These are phyloP conservation scores for Boletus edulis DNA, from an alignment of 768 basidiomycete genomes.

Conservation along the genomic window DNA sequence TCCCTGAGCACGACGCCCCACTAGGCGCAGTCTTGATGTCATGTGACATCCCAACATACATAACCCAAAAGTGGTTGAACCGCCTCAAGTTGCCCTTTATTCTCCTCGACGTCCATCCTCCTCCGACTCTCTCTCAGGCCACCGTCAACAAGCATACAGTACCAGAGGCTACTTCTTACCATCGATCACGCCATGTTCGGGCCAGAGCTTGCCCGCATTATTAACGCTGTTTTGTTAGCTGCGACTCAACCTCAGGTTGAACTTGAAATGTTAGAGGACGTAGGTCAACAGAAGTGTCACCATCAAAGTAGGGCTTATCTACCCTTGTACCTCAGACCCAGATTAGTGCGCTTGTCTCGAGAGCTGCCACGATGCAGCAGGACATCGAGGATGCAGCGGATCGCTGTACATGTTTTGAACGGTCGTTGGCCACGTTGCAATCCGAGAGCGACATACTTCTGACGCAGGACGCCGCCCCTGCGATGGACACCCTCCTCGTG, in stretches of 20 bases:
- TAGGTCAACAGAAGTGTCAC: neutral
- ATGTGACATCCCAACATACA: too few species aligned
- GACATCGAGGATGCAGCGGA: constrained; percentile 3
- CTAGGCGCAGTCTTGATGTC: too few species aligned
- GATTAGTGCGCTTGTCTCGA: neutral
- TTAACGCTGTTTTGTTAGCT: neutral
- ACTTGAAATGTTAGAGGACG: neutral
- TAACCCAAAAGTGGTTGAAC: too few species aligned
- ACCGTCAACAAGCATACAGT: too few species aligned
- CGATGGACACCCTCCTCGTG: constrained; percentile 4
- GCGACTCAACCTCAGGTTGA: neutral
- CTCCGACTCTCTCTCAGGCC: too few species aligned
- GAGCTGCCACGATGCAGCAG: constrained; percentile 1
- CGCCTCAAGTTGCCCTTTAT: too few species aligned
- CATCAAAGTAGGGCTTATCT: neutral
- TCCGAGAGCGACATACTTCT: constrained; percentile 4
- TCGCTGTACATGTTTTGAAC: constrained; percentile 2
- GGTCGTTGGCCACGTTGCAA: neutral
- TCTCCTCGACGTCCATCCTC: too few species aligned
- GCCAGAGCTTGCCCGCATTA: neutral
- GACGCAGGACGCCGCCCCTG: neutral
- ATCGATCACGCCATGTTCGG: neutral
- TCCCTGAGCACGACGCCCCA: too few species aligned
- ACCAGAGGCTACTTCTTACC: neutral
- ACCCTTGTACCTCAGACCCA: neutral